These are phyloP conservation scores for Plasmodium ovale DNA, from an alignment of 169 alveolate genomes.

Conservation along the genomic window DNA sequence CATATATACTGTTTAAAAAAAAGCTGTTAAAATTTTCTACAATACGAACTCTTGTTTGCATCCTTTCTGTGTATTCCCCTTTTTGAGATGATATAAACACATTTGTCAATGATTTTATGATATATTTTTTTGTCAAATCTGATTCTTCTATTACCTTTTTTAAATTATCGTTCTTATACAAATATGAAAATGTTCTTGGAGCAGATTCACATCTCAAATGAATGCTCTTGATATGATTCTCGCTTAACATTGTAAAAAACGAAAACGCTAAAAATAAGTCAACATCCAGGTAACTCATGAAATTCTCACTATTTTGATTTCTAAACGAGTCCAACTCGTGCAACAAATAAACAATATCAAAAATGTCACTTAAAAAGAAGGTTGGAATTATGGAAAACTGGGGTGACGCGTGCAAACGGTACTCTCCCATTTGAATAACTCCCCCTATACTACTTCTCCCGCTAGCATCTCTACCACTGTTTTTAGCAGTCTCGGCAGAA, in stretches of 20 bases:
- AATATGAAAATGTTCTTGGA: constrained; percentile 78
- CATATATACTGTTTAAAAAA: constrained; percentile 80
- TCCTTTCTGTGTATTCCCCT: constrained; percentile 86
- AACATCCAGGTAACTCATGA: constrained; percentile 84
- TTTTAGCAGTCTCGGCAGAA: background rate
- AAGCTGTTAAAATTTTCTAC: constrained; percentile 83
- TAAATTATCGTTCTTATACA: constrained; percentile 76
- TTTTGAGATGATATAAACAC: constrained; percentile 86
- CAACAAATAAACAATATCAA: constrained; percentile 81
- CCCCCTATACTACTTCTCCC: background rate
- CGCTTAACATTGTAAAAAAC: constrained; percentile 86
- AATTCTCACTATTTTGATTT: constrained; percentile 73
- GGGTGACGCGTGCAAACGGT: constrained; percentile 78
- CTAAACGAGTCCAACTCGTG: constrained; percentile 77
- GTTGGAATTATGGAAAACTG: constrained; percentile 86
- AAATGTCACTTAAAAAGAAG: constrained; percentile 81
- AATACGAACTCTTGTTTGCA: constrained; percentile 84
- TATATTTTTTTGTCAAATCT: constrained; percentile 76
- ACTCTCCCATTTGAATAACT: background rate
- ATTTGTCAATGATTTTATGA: constrained; percentile 85
- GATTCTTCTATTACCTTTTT: constrained; percentile 75
- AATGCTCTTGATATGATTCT: constrained; percentile 85
- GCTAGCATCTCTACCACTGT: background rate
- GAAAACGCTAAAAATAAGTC: constrained; percentile 87
- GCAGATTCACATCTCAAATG: constrained; percentile 91